Conservation (phyloP, 2,329 filamentous ascomycete species). For the Zymoseptoria passerinii region DNA sequence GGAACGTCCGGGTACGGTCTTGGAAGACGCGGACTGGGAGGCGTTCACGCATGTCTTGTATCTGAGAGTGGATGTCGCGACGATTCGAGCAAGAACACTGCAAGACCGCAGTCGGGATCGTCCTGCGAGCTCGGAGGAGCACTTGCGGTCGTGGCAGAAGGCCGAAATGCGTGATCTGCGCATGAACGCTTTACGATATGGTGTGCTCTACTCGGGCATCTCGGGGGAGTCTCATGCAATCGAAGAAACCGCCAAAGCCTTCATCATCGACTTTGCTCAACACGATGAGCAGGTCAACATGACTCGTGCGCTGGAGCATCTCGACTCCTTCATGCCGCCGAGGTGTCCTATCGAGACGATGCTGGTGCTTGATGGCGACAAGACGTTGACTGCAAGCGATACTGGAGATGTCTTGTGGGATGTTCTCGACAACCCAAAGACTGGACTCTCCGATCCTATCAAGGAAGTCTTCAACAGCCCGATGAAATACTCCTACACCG, state of each 20-base stretch:
- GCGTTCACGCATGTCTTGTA: conserved; percentile 54
- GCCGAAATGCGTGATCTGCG: conserved; percentile 39
- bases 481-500: conserved; percentile 44
- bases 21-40: conserved; percentile 39
- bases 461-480: conserved; percentile 45
- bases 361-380: conserved; percentile 52
- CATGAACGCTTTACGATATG: conserved; percentile 36
- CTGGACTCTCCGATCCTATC: conserved; percentile 31
- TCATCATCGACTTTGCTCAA: background rate
- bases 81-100: conserved; percentile 26
- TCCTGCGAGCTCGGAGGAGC: conserved; percentile 22
- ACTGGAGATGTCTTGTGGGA: conserved; percentile 48
- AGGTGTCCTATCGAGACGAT: conserved; percentile 33
- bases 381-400: conserved; percentile 46
- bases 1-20: conserved; percentile 27
- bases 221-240: background rate
- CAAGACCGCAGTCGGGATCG: conserved; percentile 30
- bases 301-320: conserved; percentile 25
- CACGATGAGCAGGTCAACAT: conserved; percentile 27
- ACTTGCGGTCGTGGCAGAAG: conserved; percentile 43
- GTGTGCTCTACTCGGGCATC: conserved; percentile 41
- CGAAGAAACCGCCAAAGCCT: background rate
- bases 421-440: conserved; percentile 36
- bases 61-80: conserved; percentile 36
- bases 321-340: conserved; percentile 31